Percentiles rank a stretch among this genome's conserved stretches.
Evolutionary conservation across 2,329 filamentous ascomycete species (phyloP).

Genomic region (Nemania bipapillata): DNA sequence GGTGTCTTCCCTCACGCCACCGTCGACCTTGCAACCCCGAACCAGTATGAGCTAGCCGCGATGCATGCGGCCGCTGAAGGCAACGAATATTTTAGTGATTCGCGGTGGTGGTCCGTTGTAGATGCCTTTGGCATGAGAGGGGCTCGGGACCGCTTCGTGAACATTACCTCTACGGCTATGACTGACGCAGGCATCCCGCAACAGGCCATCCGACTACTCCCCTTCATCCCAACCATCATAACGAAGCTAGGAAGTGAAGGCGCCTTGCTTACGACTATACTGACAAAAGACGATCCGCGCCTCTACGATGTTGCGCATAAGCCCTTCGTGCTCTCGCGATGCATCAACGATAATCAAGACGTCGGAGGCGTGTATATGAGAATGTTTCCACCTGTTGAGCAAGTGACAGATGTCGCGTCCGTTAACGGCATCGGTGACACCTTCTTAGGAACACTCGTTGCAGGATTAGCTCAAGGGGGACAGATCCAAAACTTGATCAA

Average conservation of each 20-base stretch:
- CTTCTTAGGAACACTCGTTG: constrained; percentile 84
- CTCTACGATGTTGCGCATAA: constrained; percentile 71
- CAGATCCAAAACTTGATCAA: constrained; percentile 72
- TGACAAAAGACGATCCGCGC: constrained; percentile 73
- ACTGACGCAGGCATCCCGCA: constrained; percentile 85
- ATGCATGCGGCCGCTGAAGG: constrained; percentile 79
- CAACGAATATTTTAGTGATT: constrained; percentile 73
- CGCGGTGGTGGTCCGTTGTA: constrained; percentile 81
- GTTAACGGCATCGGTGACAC: constrained; percentile 97
- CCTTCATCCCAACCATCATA: constrained; percentile 85
- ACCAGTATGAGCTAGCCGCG: constrained; percentile 80
- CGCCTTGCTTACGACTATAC: constrained; percentile 77
- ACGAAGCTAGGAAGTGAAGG: constrained; percentile 84
- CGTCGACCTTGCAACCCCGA: constrained; percentile 83
- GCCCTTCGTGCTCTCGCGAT: constrained; percentile 76
- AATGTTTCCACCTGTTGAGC: constrained; percentile 72
- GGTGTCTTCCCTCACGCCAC: constrained; percentile 68
- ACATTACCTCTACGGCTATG: constrained; percentile 72
- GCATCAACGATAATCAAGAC: constrained; percentile 61
- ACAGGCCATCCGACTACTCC: constrained; percentile 83
- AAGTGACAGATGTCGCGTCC: constrained; percentile 78
- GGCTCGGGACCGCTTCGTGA: constrained; percentile 76
- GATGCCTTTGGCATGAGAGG: constrained; percentile 81
- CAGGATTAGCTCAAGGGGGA: constrained; percentile 73
- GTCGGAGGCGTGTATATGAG: constrained; percentile 86